Evolutionary conservation across 2,329 filamentous ascomycete species (phyloP).

Genomic region (Trichoderma gracile): DNA sequence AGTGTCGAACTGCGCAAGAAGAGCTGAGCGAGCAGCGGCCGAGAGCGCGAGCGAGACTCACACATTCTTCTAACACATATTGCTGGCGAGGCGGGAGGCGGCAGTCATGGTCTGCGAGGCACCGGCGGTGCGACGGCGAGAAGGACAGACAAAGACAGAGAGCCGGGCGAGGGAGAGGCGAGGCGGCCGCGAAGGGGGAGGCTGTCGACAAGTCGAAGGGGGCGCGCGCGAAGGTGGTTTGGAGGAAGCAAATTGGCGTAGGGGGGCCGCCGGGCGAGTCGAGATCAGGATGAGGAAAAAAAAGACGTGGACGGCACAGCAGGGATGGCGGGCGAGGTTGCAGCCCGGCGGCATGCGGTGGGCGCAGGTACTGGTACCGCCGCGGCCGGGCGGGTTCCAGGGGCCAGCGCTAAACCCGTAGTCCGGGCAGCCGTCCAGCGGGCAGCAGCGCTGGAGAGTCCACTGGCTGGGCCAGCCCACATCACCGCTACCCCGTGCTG

Average conservation of each 20-base stretch:
- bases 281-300: constrained; percentile 16
- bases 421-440: too few relatives aligned
- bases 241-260: constrained; percentile 20
- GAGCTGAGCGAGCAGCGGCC: constrained; percentile 10
- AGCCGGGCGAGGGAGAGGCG: background rate
- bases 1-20: constrained; percentile 6
- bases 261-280: constrained; percentile 11
- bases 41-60: constrained; percentile 35
- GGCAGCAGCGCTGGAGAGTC: too few relatives aligned
- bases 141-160: constrained; percentile 17
- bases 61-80: constrained; percentile 48
- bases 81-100: constrained; percentile 35
- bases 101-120: constrained; percentile 39
- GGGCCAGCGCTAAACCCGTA: too few relatives aligned
- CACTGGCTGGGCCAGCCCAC: background rate
- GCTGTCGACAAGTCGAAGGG: background rate
- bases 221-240: constrained; percentile 1
- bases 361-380: background rate
- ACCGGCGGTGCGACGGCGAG: constrained; percentile 35
- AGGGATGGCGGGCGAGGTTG: constrained; percentile 16
- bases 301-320: background rate
- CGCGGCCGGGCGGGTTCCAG: background rate
- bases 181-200: background rate
- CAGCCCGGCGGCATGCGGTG: background rate
- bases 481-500: background rate